Conservation (phyloP, 2,329 filamentous ascomycete species). For the Emericellopsis atlantica region DNA sequence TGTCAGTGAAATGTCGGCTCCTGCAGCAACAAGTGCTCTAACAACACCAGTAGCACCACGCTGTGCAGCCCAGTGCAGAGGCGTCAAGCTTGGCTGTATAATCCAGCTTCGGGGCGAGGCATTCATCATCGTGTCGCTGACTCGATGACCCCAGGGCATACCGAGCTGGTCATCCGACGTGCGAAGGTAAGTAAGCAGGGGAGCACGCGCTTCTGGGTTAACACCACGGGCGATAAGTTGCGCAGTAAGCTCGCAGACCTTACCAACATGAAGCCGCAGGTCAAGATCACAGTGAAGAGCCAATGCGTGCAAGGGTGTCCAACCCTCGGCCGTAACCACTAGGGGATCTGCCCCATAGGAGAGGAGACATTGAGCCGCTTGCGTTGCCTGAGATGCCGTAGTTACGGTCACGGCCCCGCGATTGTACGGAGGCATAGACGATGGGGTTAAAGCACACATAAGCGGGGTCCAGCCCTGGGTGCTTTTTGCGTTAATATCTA, state of each 20-base stretch:
- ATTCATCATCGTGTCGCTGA: neutral
- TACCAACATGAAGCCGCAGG: neutral
- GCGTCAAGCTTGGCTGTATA: neutral
- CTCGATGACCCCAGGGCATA: neutral
- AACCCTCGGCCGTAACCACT: conserved; percentile 9
- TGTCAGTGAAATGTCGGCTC: neutral
- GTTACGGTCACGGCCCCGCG: neutral
- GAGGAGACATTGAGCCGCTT: conserved; percentile 9
- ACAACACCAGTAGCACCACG: neutral
- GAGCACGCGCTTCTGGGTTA: conserved; percentile 3
- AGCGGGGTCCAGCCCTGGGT: conserved; percentile 16
- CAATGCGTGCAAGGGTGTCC: conserved; percentile 12
- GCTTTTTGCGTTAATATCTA: conserved; percentile 10
- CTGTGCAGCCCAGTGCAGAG: neutral
- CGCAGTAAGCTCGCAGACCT: conserved; percentile 2
- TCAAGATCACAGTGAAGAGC: conserved; percentile 3
- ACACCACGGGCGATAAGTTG: conserved; percentile 5
- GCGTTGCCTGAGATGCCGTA: conserved; percentile 1
- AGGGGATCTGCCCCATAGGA: conserved; percentile 8
- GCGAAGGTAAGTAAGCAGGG: neutral
- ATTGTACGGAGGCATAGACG: neutral
- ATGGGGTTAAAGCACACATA: conserved; percentile 11
- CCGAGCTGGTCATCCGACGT: too few relatives aligned
- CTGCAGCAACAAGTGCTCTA: neutral
- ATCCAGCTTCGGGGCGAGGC: neutral